Conservation (phyloP, 164 flowering plant genomes). For the Macadamia integrifolia region DNA sequence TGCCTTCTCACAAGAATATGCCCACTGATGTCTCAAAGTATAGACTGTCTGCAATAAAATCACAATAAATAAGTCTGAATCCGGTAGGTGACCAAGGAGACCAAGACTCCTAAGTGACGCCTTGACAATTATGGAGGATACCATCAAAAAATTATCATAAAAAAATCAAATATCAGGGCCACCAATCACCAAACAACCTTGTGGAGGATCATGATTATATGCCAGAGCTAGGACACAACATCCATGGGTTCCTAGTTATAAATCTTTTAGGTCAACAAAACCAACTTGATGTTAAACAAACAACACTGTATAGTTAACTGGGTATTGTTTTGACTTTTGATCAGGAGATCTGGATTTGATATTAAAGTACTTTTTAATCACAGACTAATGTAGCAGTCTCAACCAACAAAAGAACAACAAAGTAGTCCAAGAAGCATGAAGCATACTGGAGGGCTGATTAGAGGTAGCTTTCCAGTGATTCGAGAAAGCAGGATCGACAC, state of each 20-base stretch:
- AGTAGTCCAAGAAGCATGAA: background rate
- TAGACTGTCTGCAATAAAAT: conserved; percentile 47
- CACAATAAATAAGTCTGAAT: background rate
- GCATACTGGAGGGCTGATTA: conserved; percentile 84
- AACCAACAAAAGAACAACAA: background rate
- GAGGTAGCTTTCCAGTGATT: conserved; percentile 70
- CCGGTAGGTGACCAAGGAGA: background rate
- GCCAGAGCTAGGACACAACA: background rate
- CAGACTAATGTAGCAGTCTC: background rate
- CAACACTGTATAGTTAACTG: too few relatives aligned
- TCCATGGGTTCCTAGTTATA: too few relatives aligned
- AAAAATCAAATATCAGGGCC: background rate
- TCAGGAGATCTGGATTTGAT: too few relatives aligned
- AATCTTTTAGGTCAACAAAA: too few relatives aligned
- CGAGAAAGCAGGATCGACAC: conserved; percentile 46
- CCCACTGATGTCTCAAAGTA: conserved; percentile 79
- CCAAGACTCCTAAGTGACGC: too few relatives aligned
- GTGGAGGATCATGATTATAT: background rate
- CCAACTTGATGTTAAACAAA: too few relatives aligned
- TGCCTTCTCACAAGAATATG: conserved; percentile 83
- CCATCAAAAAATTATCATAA: background rate
- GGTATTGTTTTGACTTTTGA: too few relatives aligned
- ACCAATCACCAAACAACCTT: too few relatives aligned
- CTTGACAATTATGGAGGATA: background rate
- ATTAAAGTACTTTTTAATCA: too few relatives aligned